Evolutionary conservation across 306 rosid species (phyloP), one percentile per base, ranked within the genome.

Genomic region (Vigna nakashimae): DNA sequence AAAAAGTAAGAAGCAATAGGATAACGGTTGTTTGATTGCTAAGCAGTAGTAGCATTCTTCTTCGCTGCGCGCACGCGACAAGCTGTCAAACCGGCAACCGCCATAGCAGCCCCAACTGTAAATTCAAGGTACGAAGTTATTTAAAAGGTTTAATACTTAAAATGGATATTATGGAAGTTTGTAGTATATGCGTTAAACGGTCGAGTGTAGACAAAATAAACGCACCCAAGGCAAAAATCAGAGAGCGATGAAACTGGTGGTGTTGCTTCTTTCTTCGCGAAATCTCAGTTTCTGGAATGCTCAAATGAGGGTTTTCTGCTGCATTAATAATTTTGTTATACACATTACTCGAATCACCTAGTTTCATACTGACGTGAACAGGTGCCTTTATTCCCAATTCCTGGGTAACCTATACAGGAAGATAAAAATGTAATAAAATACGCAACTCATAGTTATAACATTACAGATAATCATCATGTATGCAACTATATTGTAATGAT

Each of bases 101-200:
- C 88, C 77, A 85, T 76, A 57, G 94, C 96, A 32, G 93, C 87
- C 56, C 94, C 97, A 84, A 88, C 98, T 94, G 91, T 71, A 74
- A 82, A 82, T 80, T 82, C 75, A 74, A 65, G 73, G 82, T 10
- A 69, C 45, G 45, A 80, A 77, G 20, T 6, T 50, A 53, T 28
- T 62, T 20, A 78, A 34, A 30, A 36, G 11, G 1, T 52, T 42
- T 13, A 38, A 75, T 52, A 67, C 64, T 75, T 18, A 71, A 5
- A 16, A 22, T 56, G 20, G 36, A 75, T 22, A 52, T 48, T 50
- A 20, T 5, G 63, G 51, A 65, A 66, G 56, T 52, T 75, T 45
- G 67, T 74, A 49, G 57, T 24, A 64, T 49, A 24, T 8, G 17
- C 13, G 53, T 17, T 51, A 82, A 74, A 57, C 20, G n/a, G 45